These are phyloP conservation scores for Dioscorea alata DNA, from an alignment of 106 monocot species.

Conservation along the genomic window DNA sequence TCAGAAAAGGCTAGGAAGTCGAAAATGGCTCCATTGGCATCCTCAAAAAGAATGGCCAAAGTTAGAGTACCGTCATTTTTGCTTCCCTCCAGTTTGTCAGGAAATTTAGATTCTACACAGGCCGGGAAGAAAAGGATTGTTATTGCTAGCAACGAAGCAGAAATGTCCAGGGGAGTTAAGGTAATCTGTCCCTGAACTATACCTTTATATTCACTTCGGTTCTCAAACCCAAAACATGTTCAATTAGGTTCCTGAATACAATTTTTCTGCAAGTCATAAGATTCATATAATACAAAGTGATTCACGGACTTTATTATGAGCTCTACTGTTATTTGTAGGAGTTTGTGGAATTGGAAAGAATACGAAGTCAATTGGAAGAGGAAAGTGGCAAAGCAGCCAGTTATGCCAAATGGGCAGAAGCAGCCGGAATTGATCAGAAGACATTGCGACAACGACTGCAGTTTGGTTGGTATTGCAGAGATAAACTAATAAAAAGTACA, in stretches of 20 bases:
- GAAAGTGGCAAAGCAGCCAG: constrained; percentile 37
- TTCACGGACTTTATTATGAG: neutral
- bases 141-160: constrained; percentile 50
- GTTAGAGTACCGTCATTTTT: constrained; percentile 3
- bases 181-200: constrained; percentile 20
- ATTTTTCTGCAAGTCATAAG: neutral
- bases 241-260: too few relatives aligned
- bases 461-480: constrained; percentile 64
- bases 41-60: constrained; percentile 6
- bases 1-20: constrained; percentile 6
- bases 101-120: constrained; percentile 4
- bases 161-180: constrained; percentile 69
- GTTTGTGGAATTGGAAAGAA: constrained; percentile 40
- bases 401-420: constrained; percentile 59
- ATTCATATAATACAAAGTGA: too few relatives aligned
- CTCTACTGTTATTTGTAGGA: constrained; percentile 27
- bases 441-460: constrained; percentile 38
- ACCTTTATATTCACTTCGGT: too few relatives aligned
- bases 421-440: constrained; percentile 47
- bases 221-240: too few relatives aligned
- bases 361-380: constrained; percentile 32
- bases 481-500: constrained; percentile 53
- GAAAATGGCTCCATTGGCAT: neutral
- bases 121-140: constrained; percentile 20
- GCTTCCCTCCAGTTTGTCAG: neutral